These are phyloP conservation scores for Golovinomyces cichoracearum DNA, from an alignment of 2,329 filamentous ascomycete species.

Conservation along the genomic window DNA sequence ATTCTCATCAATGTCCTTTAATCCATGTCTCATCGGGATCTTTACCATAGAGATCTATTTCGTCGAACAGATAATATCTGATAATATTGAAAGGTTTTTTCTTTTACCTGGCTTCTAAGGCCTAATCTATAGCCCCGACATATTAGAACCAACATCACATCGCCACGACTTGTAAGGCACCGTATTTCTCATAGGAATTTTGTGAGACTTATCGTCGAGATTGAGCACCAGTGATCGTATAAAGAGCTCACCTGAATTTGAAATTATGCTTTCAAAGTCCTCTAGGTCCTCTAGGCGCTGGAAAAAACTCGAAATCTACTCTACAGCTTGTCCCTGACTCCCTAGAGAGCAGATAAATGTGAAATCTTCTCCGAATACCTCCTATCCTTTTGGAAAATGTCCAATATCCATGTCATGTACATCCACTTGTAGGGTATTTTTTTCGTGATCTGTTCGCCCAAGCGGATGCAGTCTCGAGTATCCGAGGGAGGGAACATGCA, in stretches of 20 bases:
- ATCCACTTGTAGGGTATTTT: not conserved
- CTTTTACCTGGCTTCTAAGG: not conserved
- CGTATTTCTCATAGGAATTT: not conserved
- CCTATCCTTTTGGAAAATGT: not conserved
- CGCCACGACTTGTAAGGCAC: not conserved
- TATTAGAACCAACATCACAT: not conserved
- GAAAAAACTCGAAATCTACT: not conserved
- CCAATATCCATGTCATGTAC: not conserved
- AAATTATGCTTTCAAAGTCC: too few relatives aligned
- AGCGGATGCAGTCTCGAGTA: not conserved
- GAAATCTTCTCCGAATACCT: not conserved
- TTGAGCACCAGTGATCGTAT: not conserved
- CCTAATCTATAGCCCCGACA: not conserved
- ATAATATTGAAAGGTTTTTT: not conserved
- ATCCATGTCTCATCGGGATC: not conserved
- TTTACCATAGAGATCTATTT: not conserved
- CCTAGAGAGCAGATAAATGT: not conserved
- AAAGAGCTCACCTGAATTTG: too few relatives aligned
- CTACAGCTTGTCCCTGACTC: not conserved
- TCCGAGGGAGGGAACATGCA: not conserved
- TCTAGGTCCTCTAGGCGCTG: not conserved
- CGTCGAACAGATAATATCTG: not conserved
- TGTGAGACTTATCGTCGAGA: not conserved
- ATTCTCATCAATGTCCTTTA: not conserved
- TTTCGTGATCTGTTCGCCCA: not conserved